Evolutionary conservation across 2,329 filamentous ascomycete species (phyloP).

Genomic region (Neurospora crassa): DNA sequence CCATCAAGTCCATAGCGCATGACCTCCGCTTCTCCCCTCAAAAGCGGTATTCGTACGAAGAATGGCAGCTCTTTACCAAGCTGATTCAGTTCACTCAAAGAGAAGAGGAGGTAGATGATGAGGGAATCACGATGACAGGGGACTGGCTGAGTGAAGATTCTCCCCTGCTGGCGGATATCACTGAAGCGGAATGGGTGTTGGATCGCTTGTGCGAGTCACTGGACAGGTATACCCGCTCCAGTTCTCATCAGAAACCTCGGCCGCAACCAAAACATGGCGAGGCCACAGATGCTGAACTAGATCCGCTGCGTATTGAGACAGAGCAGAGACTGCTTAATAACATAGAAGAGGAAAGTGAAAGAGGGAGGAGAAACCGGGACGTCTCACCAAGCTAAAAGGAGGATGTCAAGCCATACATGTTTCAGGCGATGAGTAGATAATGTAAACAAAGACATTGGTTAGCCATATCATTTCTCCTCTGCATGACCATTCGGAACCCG

Average conservation of each 20-base stretch:
- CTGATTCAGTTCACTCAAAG: constrained; percentile 47
- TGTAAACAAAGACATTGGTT: not conserved
- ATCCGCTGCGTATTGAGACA: not conserved
- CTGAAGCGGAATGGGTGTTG: constrained; percentile 58
- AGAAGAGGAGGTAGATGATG: constrained; percentile 22
- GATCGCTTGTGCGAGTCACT: constrained; percentile 57
- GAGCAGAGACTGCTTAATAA: not conserved
- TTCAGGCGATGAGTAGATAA: not conserved
- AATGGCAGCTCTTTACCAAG: constrained; percentile 58
- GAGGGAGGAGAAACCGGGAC: not conserved
- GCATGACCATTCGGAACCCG: not conserved
- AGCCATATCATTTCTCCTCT: not conserved
- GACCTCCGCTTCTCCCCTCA: constrained; percentile 37
- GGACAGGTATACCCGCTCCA: constrained; percentile 22
- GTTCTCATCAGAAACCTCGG: not conserved
- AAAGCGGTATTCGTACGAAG: constrained; percentile 54
- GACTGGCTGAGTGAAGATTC: constrained; percentile 64
- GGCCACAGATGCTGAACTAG: not conserved
- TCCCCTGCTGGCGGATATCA: constrained; percentile 53
- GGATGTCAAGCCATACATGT: not conserved
- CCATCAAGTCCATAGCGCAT: constrained; percentile 45
- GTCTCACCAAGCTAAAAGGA: not conserved
- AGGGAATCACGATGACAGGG: constrained; percentile 41
- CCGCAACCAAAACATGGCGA: not conserved
- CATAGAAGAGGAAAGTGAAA: not conserved